These are phyloP conservation scores for Kurtzmaniella quercitrusa DNA, from an alignment of 1,139 yeast genomes.

Conservation along the genomic window DNA sequence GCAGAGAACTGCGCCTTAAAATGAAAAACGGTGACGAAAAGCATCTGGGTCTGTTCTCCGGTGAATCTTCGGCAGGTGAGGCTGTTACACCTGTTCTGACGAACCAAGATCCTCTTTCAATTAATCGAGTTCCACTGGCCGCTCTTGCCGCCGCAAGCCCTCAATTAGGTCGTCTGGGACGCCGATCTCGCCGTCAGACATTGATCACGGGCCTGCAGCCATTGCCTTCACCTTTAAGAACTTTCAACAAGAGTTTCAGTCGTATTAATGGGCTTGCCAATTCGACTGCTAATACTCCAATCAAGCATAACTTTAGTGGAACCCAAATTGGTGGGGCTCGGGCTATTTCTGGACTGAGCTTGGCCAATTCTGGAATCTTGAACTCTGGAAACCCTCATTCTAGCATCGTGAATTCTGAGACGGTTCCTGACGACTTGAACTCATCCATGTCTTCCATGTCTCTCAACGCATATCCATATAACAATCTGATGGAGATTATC, in stretches of 20 bases:
- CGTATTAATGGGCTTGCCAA: constrained; percentile 36
- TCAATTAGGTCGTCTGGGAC: constrained; percentile 41
- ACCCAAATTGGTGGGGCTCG: constrained; percentile 8
- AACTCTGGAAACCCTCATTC: not conserved
- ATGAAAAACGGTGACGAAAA: constrained; percentile 14
- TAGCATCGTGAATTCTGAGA: not conserved
- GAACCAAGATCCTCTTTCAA: not conserved
- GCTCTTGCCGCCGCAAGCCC: constrained; percentile 20
- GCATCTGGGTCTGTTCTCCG: constrained; percentile 3
- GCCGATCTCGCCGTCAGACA: constrained; percentile 68
- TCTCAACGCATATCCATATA: constrained; percentile 12
- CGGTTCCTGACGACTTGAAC: constrained; percentile 21
- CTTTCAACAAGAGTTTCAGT: constrained; percentile 37
- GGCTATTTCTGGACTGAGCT: constrained; percentile 2
- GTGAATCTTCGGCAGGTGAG: not conserved
- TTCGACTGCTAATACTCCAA: constrained; percentile 43
- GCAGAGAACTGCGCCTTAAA: constrained; percentile 16
- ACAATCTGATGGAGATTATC: constrained; percentile 5
- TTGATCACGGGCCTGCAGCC: constrained; percentile 86
- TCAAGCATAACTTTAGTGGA: constrained; percentile 19
- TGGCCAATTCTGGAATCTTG: constrained; percentile 1
- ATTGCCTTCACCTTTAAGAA: constrained; percentile 69
- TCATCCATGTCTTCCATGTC: constrained; percentile 44
- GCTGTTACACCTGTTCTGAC: constrained; percentile 1
- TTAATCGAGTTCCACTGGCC: not conserved